phyloP scores from a whole-genome alignment of 331 rosid genomes.

The Spiraea crenata region DNA sequence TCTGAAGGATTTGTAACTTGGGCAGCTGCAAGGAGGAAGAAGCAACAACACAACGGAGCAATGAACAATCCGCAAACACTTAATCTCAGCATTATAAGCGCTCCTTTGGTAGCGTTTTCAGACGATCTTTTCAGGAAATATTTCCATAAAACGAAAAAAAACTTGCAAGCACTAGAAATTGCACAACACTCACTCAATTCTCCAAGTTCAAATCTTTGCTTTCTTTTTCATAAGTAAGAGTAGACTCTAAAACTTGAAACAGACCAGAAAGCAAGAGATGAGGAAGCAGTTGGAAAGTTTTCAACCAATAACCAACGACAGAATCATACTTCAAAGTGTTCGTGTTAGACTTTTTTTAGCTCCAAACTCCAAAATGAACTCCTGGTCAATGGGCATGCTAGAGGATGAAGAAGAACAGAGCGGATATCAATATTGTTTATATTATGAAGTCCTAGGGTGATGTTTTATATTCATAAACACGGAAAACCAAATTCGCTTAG shows the following conservation, averaged over 20 bases:
- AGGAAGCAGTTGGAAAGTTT: not conserved
- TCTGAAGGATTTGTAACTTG: slow-evolving; percentile 58
- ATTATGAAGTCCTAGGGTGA: too few species aligned
- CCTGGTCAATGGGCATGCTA: not conserved
- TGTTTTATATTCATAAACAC: too few species aligned
- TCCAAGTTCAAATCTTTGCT: not conserved
- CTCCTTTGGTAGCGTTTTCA: too few species aligned
- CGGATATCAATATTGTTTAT: too few species aligned
- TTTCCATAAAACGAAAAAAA: not conserved
- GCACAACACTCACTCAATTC: not conserved
- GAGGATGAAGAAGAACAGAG: not conserved
- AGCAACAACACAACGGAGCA: slow-evolving; percentile 32
- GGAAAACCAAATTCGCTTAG: too few species aligned
- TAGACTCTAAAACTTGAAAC: not conserved
- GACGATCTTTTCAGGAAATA: too few species aligned
- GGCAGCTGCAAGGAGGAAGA: slow-evolving; percentile 34
- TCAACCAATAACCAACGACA: not conserved
- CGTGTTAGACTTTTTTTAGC: not conserved
- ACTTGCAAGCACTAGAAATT: not conserved
- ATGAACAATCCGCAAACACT: slow-evolving; percentile 41
- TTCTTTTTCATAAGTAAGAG: not conserved
- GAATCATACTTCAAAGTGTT: not conserved
- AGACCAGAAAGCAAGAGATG: not conserved
- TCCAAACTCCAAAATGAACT: not conserved
- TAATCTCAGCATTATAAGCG: slow-evolving; percentile 38